Evolutionary conservation across 768 basidiomycete species (phyloP).

Genomic region (Hortiboletus flavorubellus): DNA sequence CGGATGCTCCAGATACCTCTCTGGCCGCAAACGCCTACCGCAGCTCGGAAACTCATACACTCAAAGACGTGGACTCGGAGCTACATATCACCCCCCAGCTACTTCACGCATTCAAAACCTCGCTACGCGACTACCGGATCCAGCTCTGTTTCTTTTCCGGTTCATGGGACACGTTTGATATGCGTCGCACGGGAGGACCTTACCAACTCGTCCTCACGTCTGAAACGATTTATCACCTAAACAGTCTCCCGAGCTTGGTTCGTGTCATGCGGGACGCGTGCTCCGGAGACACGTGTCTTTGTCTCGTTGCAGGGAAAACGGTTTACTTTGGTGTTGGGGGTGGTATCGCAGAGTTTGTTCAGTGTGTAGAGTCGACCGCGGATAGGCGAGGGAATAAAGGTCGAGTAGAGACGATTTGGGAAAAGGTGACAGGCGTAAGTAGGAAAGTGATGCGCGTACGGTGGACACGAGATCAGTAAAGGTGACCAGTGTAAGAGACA

Average conservation of each 20-base stretch:
- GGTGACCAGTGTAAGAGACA: no score
- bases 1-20: constrained; percentile 50
- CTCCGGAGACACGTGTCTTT: constrained; percentile 32
- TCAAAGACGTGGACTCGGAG: constrained; percentile 40
- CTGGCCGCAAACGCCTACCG: constrained; percentile 51
- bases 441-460: constrained; percentile 63
- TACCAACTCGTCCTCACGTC: constrained; percentile 83
- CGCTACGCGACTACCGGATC: constrained; percentile 54
- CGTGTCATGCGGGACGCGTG: constrained; percentile 45
- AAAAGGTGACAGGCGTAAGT: constrained; percentile 64
- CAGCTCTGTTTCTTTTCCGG: constrained; percentile 76
- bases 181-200: constrained; percentile 28
- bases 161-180: constrained; percentile 65
- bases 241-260: constrained; percentile 61
- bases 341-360: constrained; percentile 72
- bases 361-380: constrained; percentile 36
- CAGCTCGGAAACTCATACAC: constrained; percentile 22
- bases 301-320: constrained; percentile 87
- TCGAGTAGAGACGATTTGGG: constrained; percentile 58
- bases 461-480: constrained; percentile 38
- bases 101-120: constrained; percentile 57
- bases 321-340: constrained; percentile 97
- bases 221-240: constrained; percentile 85
- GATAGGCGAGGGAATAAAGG: constrained; percentile 27
- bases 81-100: constrained; percentile 65